A percentile compares a stretch with the other conserved stretches of the same genome.
These are phyloP conservation scores for Tetracladium marchalianum DNA, from an alignment of 495 filamentous ascomycete genomes.

Conservation along the genomic window DNA sequence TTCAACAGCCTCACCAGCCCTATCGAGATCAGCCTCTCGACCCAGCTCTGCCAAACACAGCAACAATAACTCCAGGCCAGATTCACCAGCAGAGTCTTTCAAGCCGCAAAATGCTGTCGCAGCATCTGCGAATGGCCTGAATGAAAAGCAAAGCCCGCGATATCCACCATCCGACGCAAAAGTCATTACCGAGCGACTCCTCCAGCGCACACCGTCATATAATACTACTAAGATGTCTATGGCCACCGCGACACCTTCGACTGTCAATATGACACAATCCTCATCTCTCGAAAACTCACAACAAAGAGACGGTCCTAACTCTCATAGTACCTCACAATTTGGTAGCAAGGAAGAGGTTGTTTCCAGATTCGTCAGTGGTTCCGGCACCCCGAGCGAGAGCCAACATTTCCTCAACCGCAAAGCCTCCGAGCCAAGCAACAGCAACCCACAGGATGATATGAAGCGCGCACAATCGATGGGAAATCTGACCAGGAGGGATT, in stretches of 20 bases:
- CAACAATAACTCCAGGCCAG: constrained; percentile 17
- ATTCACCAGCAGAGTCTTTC: constrained; percentile 17
- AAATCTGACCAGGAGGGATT: constrained; percentile 23
- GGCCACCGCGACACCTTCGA: constrained; percentile 33
- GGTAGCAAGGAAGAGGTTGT: constrained; percentile 37
- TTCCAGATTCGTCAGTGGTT: constrained; percentile 40
- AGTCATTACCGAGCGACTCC: constrained; percentile 46
- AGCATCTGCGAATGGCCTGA: constrained; percentile 9
- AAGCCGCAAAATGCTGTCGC: constrained; percentile 11
- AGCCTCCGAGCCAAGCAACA: not conserved
- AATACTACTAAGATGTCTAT: constrained; percentile 52
- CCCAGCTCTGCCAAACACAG: constrained; percentile 19
- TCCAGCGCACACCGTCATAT: constrained; percentile 45
- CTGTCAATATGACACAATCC: constrained; percentile 24
- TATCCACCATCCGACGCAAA: constrained; percentile 18
- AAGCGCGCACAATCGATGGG: constrained; percentile 28
- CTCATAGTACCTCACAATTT: constrained; percentile 25
- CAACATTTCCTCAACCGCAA: constrained; percentile 17
- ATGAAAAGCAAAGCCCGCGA: constrained; percentile 9
- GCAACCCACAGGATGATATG: constrained; percentile 11
- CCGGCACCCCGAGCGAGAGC: constrained; percentile 20
- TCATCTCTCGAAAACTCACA: constrained; percentile 17
- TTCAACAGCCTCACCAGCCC: constrained; percentile 40
- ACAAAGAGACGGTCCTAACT: not conserved
- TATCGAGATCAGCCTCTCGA: constrained; percentile 38